These are phyloP conservation scores for Psilocybe mexicana DNA, from an alignment of 1,284 basidiomycete genomes.

Conservation along the genomic window DNA sequence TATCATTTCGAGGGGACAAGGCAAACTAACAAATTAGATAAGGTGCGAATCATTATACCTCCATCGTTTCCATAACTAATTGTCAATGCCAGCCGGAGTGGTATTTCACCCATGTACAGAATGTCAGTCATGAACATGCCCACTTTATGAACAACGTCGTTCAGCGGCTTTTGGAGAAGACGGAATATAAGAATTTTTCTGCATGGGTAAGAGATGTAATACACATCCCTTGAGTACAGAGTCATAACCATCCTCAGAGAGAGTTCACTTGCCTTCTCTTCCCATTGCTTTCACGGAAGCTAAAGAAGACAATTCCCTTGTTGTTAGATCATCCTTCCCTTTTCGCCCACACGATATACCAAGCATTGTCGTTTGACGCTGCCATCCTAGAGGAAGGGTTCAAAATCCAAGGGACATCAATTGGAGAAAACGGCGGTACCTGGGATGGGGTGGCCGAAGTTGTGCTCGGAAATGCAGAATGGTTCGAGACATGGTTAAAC, in stretches of 20 bases:
- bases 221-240: constrained; percentile 2
- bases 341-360: constrained; percentile 94
- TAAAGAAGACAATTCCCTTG: constrained; percentile 72
- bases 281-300: constrained; percentile 70
- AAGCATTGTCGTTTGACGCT: constrained; percentile 87
- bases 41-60: constrained; percentile 48
- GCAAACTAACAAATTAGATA: constrained; percentile 91
- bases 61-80: background rate
- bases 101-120: constrained; percentile 91
- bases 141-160: constrained; percentile 76
- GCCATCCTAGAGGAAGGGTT: constrained; percentile 80
- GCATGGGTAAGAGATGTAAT: constrained; percentile 64
- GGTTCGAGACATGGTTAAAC: constrained; percentile 90
- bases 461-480: constrained; percentile 80
- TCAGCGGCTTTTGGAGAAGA: constrained; percentile 67
- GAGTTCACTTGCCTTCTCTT: constrained; percentile 78
- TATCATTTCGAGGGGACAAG: constrained; percentile 92
- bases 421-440: constrained; percentile 32
- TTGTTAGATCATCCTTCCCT: constrained; percentile 81
- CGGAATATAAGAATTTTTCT: constrained; percentile 65
- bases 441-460: constrained; percentile 83
- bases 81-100: constrained; percentile 78
- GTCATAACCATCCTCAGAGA: constrained; percentile 45
- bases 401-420: constrained; percentile 52
- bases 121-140: constrained; percentile 80